A percentile compares a stretch with the other conserved stretches of the same genome.
These are phyloP conservation scores for Colletotrichum melonis DNA, from an alignment of 2,329 filamentous ascomycete species.

Conservation along the genomic window DNA sequence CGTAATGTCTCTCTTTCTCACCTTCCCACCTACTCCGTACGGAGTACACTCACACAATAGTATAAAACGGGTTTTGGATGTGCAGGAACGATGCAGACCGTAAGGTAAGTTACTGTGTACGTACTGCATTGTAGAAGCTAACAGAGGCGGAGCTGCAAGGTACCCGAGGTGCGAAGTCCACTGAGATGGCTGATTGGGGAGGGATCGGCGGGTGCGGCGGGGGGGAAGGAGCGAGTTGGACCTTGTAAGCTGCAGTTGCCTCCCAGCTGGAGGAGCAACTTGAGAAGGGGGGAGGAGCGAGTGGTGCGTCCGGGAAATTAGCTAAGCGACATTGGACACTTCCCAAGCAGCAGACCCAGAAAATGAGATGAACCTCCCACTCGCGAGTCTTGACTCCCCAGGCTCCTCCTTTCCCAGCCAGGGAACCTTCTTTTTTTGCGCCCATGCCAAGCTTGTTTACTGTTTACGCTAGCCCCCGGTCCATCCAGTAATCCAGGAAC, in stretches of 20 bases:
- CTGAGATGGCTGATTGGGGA: conserved; percentile 19
- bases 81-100: not conserved
- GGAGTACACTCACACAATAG: not conserved
- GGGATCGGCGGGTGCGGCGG: conserved; percentile 26
- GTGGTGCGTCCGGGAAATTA: conserved; percentile 36
- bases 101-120: too few relatives aligned
- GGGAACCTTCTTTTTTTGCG: conserved; percentile 1
- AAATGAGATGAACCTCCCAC: conserved; percentile 33
- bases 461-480: not conserved
- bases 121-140: not conserved
- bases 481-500: not conserved
- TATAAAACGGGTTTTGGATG: not conserved
- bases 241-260: not conserved
- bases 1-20: too few relatives aligned
- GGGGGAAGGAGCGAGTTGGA: not conserved
- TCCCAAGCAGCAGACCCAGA: conserved; percentile 20
- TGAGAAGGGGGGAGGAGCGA: not conserved
- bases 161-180: conserved; percentile 14
- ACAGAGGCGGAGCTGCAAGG: conserved; percentile 30
- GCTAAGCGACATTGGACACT: conserved; percentile 37
- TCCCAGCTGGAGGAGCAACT: too few relatives aligned
- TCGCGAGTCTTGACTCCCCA: too few relatives aligned
- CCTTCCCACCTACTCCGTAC: too few relatives aligned
- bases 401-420: not conserved
- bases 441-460: conserved; percentile 1